Conservation (phyloP, 1,284 basidiomycete genomes). For the Melampsora larici-populina region DNA sequence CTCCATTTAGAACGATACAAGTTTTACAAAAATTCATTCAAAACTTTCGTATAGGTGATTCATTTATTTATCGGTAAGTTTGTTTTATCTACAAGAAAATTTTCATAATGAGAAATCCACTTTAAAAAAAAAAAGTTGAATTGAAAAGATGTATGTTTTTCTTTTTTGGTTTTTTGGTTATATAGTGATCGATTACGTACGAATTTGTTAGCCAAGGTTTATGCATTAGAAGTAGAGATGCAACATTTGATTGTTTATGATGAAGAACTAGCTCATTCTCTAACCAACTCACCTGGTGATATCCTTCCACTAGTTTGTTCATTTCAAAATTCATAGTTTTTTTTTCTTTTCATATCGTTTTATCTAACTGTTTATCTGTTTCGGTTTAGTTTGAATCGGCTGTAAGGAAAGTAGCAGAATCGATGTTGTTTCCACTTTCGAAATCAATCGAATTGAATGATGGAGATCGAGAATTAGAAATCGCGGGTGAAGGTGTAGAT, state of each 20-base stretch:
- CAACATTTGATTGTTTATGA: constrained; percentile 86
- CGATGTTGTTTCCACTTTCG: constrained; percentile 54
- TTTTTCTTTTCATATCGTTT: background rate
- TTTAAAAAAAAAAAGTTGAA: background rate
- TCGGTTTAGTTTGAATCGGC: constrained; percentile 75
- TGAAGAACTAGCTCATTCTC: constrained; percentile 83
- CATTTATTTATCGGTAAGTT: constrained; percentile 77
- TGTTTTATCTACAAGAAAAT: background rate
- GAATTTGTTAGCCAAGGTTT: constrained; percentile 83
- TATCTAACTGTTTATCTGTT: background rate
- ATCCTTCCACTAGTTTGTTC: constrained; percentile 74
- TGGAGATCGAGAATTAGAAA: constrained; percentile 44
- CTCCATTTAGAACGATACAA: constrained; percentile 64
- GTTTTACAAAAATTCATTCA: too few species aligned
- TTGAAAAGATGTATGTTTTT: constrained; percentile 11
- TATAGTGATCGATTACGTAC: constrained; percentile 80
- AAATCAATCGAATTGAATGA: constrained; percentile 56
- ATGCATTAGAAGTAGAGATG: constrained; percentile 87
- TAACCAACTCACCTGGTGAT: constrained; percentile 85
- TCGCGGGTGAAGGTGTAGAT: constrained; percentile 57
- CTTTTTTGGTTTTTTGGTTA: constrained; percentile 5
- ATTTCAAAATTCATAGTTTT: constrained; percentile 8
- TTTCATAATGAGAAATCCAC: background rate
- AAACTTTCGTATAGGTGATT: constrained; percentile 78
- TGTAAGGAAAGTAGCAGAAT: constrained; percentile 58